A percentile compares a stretch with the other conserved stretches of the same genome.
phyloP scores from a whole-genome alignment of 2,329 filamentous ascomycete genomes.

The Furcasterigmium sp. region DNA sequence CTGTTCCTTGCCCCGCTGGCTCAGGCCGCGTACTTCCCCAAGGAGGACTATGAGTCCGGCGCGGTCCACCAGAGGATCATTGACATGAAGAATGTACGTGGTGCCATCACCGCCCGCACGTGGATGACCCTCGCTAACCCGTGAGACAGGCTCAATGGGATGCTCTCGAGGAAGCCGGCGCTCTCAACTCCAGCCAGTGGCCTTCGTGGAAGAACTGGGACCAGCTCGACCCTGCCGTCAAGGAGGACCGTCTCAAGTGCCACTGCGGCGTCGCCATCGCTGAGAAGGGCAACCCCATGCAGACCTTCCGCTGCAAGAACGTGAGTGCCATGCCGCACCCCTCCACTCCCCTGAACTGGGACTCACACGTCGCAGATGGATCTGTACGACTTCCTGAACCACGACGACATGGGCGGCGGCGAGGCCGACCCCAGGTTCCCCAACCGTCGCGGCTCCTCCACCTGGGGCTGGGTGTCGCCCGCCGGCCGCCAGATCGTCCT shows the following conservation, averaged over 20 bases:
- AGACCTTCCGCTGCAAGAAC: slow-evolving; percentile 17
- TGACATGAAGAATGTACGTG: slow-evolving; percentile 9
- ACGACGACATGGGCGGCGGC: slow-evolving; percentile 18
- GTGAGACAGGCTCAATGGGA: slow-evolving; percentile 9
- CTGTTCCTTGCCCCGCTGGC: slow-evolving; percentile 9
- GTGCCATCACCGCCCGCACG: neutral
- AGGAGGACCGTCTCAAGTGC: slow-evolving; percentile 10
- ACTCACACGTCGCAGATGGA: slow-evolving; percentile 16
- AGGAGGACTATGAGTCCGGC: slow-evolving; percentile 10
- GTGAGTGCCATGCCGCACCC: slow-evolving; percentile 7
- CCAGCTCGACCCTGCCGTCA: slow-evolving; percentile 8
- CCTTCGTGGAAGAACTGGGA: slow-evolving; percentile 10
- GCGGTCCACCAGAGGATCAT: slow-evolving; percentile 12
- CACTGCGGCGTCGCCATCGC: slow-evolving; percentile 7
- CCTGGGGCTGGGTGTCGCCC: slow-evolving; percentile 7
- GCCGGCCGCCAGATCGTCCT: slow-evolving; percentile 42
- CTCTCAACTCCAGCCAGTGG: slow-evolving; percentile 9
- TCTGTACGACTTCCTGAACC: slow-evolving; percentile 7
- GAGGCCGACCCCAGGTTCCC: slow-evolving; percentile 9
- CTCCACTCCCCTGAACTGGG: neutral
- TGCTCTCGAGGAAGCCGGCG: slow-evolving; percentile 9
- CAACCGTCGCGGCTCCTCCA: slow-evolving; percentile 7
- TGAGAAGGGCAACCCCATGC: slow-evolving; percentile 10
- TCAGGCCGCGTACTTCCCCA: slow-evolving; percentile 7
- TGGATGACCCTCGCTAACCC: neutral